Percentiles rank a stretch among this genome's conserved stretches.
Evolutionary conservation across 352 stramenopile species (phyloP).

Genomic region (Phytophthora chlamydospora): DNA sequence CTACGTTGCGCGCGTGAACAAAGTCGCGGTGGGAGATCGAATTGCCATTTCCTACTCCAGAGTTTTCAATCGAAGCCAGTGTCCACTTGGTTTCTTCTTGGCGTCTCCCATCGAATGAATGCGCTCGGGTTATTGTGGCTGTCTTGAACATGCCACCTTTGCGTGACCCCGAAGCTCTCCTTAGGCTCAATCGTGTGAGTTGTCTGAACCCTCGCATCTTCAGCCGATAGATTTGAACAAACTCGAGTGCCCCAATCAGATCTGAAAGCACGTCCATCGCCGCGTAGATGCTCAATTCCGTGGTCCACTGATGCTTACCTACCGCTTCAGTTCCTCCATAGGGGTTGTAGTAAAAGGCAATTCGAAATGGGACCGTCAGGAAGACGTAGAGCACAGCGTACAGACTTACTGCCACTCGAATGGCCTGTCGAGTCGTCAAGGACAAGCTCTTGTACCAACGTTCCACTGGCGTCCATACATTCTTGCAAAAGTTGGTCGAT

Average conservation of each 20-base stretch:
- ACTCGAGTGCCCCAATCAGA: conserved; percentile 48
- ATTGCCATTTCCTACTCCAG: neutral
- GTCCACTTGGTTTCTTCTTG: conserved; percentile 48
- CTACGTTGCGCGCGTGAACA: conserved; percentile 18
- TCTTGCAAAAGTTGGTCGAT: too few species aligned
- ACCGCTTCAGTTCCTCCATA: neutral
- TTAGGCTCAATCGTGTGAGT: conserved; percentile 21
- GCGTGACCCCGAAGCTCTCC: conserved; percentile 20
- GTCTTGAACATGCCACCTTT: neutral
- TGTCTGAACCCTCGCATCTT: conserved; percentile 41
- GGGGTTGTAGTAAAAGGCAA: conserved; percentile 24
- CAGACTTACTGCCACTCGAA: conserved; percentile 1
- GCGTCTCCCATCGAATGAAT: neutral
- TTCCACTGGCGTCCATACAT: too few species aligned
- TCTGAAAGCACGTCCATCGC: conserved; percentile 51
- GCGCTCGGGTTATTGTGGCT: neutral
- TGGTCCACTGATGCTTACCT: conserved; percentile 34
- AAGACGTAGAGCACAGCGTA: conserved; percentile 15
- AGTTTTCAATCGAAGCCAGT: conserved; percentile 39
- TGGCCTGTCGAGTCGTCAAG: conserved; percentile 7
- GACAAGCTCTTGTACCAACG: conserved; percentile 9
- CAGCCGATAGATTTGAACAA: conserved; percentile 46
- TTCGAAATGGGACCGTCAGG: conserved; percentile 18
- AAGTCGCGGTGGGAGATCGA: conserved; percentile 12
- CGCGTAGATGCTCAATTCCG: conserved; percentile 45